phyloP scores from a whole-genome alignment of 1,284 basidiomycete species.

The Marasmius sp. region DNA sequence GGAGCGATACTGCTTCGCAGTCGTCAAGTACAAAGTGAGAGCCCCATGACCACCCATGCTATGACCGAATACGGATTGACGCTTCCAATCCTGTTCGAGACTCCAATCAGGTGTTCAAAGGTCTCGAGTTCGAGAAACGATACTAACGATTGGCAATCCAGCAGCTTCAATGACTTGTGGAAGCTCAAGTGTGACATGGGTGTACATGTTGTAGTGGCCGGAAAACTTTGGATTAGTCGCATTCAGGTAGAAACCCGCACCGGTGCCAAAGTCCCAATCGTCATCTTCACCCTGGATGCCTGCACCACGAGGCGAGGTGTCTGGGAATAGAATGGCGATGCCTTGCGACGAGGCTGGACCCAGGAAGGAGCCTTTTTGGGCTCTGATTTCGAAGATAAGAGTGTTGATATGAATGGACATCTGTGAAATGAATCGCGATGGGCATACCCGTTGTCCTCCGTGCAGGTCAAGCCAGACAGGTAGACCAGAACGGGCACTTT shows the following conservation, averaged over 20 bases:
- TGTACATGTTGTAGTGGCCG: slow-evolving; percentile 91
- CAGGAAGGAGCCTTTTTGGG: slow-evolving; percentile 88
- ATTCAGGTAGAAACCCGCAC: slow-evolving; percentile 93
- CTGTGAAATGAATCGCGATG: neutral
- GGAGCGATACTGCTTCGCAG: slow-evolving; percentile 75
- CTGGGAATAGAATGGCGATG: slow-evolving; percentile 93
- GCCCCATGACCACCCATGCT: slow-evolving; percentile 96
- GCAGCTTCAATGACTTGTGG: slow-evolving; percentile 74
- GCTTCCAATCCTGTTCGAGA: slow-evolving; percentile 56
- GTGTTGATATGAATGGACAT: slow-evolving; percentile 2
- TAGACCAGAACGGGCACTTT: slow-evolving; percentile 87
- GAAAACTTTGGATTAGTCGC: slow-evolving; percentile 80
- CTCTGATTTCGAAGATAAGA: slow-evolving; percentile 38
- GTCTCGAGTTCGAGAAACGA: slow-evolving; percentile 11
- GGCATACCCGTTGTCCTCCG: slow-evolving; percentile 87
- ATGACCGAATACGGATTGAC: slow-evolving; percentile 84
- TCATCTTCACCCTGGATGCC: slow-evolving; percentile 86
- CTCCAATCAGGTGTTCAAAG: neutral
- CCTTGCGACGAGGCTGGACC: slow-evolving; percentile 78
- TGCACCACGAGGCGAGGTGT: slow-evolving; percentile 94
- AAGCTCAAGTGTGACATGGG: slow-evolving; percentile 80
- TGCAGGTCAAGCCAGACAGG: slow-evolving; percentile 93
- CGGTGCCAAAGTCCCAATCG: slow-evolving; percentile 93
- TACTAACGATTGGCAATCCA: slow-evolving; percentile 62
- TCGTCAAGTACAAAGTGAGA: slow-evolving; percentile 85